These are phyloP conservation scores for Calocera viscosa DNA, from an alignment of 768 basidiomycete genomes.

Conservation along the genomic window DNA sequence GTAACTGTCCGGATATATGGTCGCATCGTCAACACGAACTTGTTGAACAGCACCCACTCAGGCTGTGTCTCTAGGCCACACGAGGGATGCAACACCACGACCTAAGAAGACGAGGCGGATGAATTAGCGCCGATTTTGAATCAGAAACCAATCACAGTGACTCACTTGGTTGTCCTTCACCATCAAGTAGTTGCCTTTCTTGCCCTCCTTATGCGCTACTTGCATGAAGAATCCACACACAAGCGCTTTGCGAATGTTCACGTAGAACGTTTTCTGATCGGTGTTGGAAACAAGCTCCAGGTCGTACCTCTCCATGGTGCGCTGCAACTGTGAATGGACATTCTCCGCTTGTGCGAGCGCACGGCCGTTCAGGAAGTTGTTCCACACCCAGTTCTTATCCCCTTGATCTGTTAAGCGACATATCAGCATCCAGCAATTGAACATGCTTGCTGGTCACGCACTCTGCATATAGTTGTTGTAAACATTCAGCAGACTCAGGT, in stretches of 20 bases:
- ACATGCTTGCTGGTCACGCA: slow-evolving; percentile 28
- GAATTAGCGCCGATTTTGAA: slow-evolving; percentile 16
- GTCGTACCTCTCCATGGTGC: slow-evolving; percentile 85
- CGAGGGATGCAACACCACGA: slow-evolving; percentile 69
- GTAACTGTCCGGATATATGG: slow-evolving; percentile 87
- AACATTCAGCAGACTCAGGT: slow-evolving; percentile 86
- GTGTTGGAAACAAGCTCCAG: slow-evolving; percentile 56
- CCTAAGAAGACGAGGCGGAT: slow-evolving; percentile 27
- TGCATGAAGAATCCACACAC: slow-evolving; percentile 98
- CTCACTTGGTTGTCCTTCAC: slow-evolving; percentile 86
- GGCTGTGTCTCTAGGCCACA: slow-evolving; percentile 79
- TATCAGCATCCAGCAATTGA: neutral
- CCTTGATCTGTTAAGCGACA: slow-evolving; percentile 40
- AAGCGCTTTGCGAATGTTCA: slow-evolving; percentile 67
- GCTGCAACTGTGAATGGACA: slow-evolving; percentile 74
- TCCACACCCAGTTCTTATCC: slow-evolving; percentile 84
- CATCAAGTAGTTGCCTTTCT: slow-evolving; percentile 75
- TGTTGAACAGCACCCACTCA: slow-evolving; percentile 88
- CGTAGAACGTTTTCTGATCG: slow-evolving; percentile 59
- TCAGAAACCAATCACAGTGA: slow-evolving; percentile 2
- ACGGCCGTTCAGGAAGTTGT: slow-evolving; percentile 71
- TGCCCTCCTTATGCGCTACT: slow-evolving; percentile 86
- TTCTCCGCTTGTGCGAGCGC: slow-evolving; percentile 86
- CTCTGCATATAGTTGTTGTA: slow-evolving; percentile 85
- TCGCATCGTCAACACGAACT: slow-evolving; percentile 83